Percentiles rank a stretch among this genome's conserved stretches.
phyloP scores from a whole-genome alignment of 2,329 filamentous ascomycete species.

The Salinomyces thailandicus region DNA sequence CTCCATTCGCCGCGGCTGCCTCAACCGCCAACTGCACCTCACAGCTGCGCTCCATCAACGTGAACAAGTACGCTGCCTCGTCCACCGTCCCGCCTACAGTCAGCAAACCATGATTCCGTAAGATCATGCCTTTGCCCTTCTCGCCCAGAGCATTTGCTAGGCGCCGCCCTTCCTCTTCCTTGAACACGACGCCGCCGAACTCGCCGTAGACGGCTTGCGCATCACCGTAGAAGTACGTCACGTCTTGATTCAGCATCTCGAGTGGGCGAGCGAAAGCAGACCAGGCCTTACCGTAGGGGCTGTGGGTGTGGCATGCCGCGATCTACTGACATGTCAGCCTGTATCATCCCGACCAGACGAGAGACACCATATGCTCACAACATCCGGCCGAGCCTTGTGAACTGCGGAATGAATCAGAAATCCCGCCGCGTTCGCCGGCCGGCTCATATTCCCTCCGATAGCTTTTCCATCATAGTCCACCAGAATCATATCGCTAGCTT shows the following conservation, averaged over 20 bases:
- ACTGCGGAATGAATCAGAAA: conserved; percentile 61
- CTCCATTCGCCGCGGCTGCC: conserved; percentile 48
- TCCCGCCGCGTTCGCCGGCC: conserved; percentile 56
- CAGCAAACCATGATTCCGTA: conserved; percentile 62
- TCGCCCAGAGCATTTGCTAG: conserved; percentile 54
- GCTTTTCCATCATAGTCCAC: conserved; percentile 53
- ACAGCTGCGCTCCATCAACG: conserved; percentile 57
- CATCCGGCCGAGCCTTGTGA: conserved; percentile 55
- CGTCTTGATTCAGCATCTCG: conserved; percentile 62
- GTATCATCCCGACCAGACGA: background rate
- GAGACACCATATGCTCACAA: too few relatives aligned
- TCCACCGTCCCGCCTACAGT: conserved; percentile 63
- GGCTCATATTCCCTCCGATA: conserved; percentile 50
- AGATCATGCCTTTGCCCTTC: conserved; percentile 51
- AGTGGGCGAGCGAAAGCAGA: conserved; percentile 52
- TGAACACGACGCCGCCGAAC: conserved; percentile 55
- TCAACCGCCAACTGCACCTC: conserved; percentile 58
- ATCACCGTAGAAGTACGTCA: conserved; percentile 52
- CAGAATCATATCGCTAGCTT: conserved; percentile 56
- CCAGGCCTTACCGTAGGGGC: conserved; percentile 57
- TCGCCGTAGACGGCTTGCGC: conserved; percentile 53
- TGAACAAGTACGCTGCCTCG: conserved; percentile 62
- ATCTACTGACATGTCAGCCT: conserved; percentile 31
- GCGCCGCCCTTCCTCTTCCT: conserved; percentile 51
- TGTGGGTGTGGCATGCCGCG: conserved; percentile 60